phyloP scores from a whole-genome alignment of 2,329 filamentous ascomycete species.

The Mollisiaceae sp. region DNA sequence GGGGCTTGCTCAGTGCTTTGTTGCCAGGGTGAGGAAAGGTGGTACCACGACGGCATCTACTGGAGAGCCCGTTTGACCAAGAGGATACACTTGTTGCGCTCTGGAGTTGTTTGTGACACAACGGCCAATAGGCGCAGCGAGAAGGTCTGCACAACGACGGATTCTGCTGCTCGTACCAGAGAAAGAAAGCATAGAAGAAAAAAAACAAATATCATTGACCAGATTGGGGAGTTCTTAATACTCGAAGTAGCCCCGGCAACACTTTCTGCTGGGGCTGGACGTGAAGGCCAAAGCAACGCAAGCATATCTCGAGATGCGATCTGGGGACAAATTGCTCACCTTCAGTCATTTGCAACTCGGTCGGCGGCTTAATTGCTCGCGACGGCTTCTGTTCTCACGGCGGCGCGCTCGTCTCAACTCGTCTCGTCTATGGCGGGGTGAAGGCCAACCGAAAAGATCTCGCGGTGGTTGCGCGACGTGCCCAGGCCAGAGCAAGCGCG shows the following conservation, averaged over 20 bases:
- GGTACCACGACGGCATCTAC: constrained; percentile 16
- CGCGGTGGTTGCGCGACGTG: constrained; percentile 1
- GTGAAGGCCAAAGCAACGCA: background rate
- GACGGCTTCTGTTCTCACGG: constrained; percentile 18
- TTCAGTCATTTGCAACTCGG: constrained; percentile 38
- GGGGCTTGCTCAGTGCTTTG: constrained; percentile 9
- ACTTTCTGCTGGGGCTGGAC: constrained; percentile 10
- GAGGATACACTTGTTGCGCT: constrained; percentile 9
- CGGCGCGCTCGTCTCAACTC: background rate
- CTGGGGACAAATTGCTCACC: constrained; percentile 32
- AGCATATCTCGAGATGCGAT: constrained; percentile 15
- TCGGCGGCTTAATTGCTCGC: constrained; percentile 17
- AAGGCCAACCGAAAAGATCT: constrained; percentile 3
- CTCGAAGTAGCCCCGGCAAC: background rate
- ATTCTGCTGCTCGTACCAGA: constrained; percentile 16
- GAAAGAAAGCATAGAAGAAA: constrained; percentile 6
- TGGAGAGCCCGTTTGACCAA: constrained; percentile 18
- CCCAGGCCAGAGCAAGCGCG: constrained; percentile 4
- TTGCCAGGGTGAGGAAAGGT: constrained; percentile 7
- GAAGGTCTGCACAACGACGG: constrained; percentile 11
- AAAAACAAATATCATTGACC: constrained; percentile 4
- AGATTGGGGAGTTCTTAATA: constrained; percentile 7
- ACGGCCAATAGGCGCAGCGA: constrained; percentile 18
- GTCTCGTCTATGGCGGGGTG: background rate
- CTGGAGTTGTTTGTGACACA: constrained; percentile 5